Evolutionary conservation across 2,329 filamentous ascomycete genomes (phyloP), one percentile per base, ranked within the genome.

Genomic region (Zymoseptoria passerinii): DNA sequence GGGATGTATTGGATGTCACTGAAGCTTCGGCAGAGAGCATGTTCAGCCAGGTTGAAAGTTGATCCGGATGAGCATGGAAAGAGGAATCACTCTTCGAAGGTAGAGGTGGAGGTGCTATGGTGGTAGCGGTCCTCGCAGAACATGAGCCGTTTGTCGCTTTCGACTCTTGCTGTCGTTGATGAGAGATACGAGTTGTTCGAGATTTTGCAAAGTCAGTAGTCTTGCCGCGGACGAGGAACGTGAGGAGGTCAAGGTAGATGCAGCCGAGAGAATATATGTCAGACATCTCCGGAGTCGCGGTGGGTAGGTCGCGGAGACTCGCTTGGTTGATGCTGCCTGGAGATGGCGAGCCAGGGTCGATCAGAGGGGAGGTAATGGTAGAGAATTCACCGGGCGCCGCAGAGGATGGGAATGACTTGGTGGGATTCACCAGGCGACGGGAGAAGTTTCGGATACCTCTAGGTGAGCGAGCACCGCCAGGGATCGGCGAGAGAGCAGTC

Each of bases 201-300:
- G 89, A 84, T 23, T 83, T 79, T 35, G 83, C 77, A 67, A 90
- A 90, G 27, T 85, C 81, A 53, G 82, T 80, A 1, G 82, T 79
- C 55, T 84, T 83, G 64, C 85, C 84, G 70, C 89, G 88, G 60
- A 90, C 72, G 58, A 88, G 76, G 67, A 88, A 84, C 20, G 84
- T 84, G 19, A 90, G 69, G 28, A 91, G 80, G 63, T 92, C 88
- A 16, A 90, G 76, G 60, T 87, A 87, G 54, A 90, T 79, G 70
- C 87, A 88, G 8, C 83, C 88, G 1, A 90, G 77, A 2, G 86
- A 88, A 73, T 88, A 92, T 19, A 91, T 77, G 68, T 91, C 88
- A 50, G 85, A 83, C 60, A 73, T 66, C 75, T 78, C 59, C 70
- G 63, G 65, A 8, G 56, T 63, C 27, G 67, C 61, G 23, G 55